Base-by-base conservation (phyloP, 2,329 filamentous ascomycete genomes). In the Zasmidium angulare region DNA sequence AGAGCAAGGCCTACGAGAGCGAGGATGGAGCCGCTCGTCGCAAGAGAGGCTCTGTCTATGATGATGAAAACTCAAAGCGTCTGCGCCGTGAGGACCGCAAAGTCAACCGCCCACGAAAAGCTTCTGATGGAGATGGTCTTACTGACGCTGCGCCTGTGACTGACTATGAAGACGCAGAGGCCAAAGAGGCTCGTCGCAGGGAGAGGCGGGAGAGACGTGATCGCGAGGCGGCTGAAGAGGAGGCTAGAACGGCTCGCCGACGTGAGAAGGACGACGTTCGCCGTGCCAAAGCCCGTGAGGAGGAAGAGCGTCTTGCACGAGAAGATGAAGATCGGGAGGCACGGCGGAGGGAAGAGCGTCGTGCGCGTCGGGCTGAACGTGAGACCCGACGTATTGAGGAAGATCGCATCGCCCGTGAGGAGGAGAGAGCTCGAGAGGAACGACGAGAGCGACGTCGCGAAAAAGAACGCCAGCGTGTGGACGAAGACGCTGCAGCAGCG, bases 71-170 rank as follows among this genome's bases (percentile, higher is more conserved):
- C 22, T 60, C 69, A 1, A 75, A 74, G 59, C 68, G 74, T 19
- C 65, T 75, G 14, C 72, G 74, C 24, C 71, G 73, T 10, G 74
- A 76, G 26, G 71, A 72, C 49, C 66, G 73, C 55, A 71, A 68
- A 46, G 70, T 76, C 23, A 66, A 70, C 19, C 63, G 65, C 19
- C 61, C 66, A n/a, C 68, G 70, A 36, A 69, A 69, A 53, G 60
- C 64, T 7, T 68, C 69, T 17, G 70, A 72, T 48, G 66, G 61
- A n/a, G 68, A 71, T 46, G 66, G 62, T 21, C 24, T 65, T 29
- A 63, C 65, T 19, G 69, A 72, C 40, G 62, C 65, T 23, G 69
- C 65, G 2, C 67, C 66, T 21, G 49, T 62, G 43, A 68, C 65
- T 4, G 72, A 72, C 43, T 61, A 61, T 2, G 71, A 75, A 43